A percentile compares a stretch with the other conserved stretches of the same genome.
phyloP scores from a whole-genome alignment of 805 yeast species.

The Candida loeiensis region DNA sequence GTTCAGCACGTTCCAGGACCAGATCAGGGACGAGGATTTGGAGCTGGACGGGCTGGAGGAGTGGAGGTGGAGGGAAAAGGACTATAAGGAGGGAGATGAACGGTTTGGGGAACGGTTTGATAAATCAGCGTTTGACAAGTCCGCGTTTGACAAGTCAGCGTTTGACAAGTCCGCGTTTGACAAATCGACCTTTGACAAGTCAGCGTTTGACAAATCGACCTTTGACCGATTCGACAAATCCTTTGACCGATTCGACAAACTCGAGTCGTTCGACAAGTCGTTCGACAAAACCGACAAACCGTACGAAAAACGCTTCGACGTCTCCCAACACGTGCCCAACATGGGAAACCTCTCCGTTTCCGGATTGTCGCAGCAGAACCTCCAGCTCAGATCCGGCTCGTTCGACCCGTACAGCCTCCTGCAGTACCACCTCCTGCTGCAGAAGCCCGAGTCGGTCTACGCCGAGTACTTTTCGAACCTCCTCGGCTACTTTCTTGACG shows the following conservation, averaged over 20 bases:
- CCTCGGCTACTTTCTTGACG: conserved; percentile 52
- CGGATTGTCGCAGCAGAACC: conserved; percentile 5
- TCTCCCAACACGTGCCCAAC: conserved; percentile 7
- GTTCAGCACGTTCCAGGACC: conserved; percentile 36
- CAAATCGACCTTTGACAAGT: too few relatives aligned
- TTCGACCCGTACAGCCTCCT: conserved; percentile 37
- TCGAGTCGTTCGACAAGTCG: conserved; percentile 36
- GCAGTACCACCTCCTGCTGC: conserved; percentile 37
- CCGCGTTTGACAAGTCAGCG: too few relatives aligned
- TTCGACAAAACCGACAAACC: too few relatives aligned
- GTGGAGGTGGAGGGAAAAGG: conserved; percentile 4
- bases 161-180: too few relatives aligned
- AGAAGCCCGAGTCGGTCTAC: conserved; percentile 20
- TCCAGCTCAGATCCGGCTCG: conserved; percentile 1
- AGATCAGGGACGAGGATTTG: conserved; percentile 36
- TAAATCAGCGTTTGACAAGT: too few relatives aligned
- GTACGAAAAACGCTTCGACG: too few relatives aligned
- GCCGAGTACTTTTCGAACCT: conserved; percentile 42
- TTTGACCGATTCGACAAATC: too few relatives aligned
- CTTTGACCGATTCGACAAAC: too few relatives aligned
- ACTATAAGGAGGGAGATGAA: too few relatives aligned
- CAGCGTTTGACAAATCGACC: too few relatives aligned
- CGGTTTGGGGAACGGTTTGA: too few relatives aligned
- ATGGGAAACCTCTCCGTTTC: conserved; percentile 2
- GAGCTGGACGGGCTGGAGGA: conserved; percentile 33